Evolutionary conservation across 1,284 basidiomycete genomes (phyloP).

Genomic region (Coriolopsis trogii): DNA sequence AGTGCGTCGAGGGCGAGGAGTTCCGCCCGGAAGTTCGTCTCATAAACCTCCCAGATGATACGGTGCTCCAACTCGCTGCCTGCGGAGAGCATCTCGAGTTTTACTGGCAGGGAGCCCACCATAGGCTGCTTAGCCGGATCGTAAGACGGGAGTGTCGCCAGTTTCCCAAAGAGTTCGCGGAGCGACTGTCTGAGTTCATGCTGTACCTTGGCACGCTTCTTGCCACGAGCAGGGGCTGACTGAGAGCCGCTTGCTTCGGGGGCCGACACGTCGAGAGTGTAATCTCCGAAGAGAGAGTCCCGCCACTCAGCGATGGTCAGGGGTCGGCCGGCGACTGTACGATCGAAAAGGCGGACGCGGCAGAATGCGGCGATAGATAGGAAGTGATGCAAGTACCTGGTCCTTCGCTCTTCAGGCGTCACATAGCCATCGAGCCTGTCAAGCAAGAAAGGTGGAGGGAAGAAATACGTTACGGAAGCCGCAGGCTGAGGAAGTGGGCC

Average conservation of each 20-base stretch:
- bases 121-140: not conserved
- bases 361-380: conserved; percentile 5
- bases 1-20: conserved; percentile 2
- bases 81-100: not conserved
- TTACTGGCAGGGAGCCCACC: not conserved
- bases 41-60: conserved; percentile 6
- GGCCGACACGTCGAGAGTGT: not conserved
- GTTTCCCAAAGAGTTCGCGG: not conserved
- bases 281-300: conserved; percentile 6
- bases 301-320: conserved; percentile 10
- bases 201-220: too few relatives aligned
- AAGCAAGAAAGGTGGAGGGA: conserved; percentile 5
- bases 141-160: not conserved
- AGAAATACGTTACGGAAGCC: not conserved
- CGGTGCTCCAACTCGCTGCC: not conserved
- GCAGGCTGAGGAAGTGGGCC: conserved; percentile 1
- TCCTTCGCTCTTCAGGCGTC: not conserved
- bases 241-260: not conserved
- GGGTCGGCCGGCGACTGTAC: not conserved
- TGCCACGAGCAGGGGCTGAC: not conserved
- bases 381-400: conserved; percentile 1
- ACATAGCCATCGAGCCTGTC: not conserved
- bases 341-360: conserved; percentile 3
- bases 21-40: conserved; percentile 4
- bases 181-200: not conserved